phyloP scores from a whole-genome alignment of 2,329 filamentous ascomycete genomes.

The Aspergillus candidus region DNA sequence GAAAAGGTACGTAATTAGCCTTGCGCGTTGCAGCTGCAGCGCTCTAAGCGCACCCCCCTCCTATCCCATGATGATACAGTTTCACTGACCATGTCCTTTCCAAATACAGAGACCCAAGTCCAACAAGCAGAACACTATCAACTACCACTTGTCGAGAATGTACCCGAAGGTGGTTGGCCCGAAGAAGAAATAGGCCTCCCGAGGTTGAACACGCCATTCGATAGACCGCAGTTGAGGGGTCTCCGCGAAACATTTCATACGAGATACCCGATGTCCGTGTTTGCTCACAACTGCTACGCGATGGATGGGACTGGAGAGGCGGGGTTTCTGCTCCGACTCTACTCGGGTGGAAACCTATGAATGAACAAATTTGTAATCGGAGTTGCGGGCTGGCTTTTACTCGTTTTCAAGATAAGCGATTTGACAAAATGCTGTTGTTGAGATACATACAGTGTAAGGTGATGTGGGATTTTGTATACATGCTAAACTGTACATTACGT shows the following conservation, averaged over 20 bases:
- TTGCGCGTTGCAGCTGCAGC: not conserved
- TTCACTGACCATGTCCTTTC: slow-evolving; percentile 5
- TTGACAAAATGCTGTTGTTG: not conserved
- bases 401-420: too few species aligned
- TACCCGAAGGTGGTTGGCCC: slow-evolving; percentile 67
- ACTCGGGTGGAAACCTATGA: not conserved
- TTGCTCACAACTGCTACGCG: too few species aligned
- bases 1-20: slow-evolving; percentile 53
- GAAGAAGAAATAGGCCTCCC: slow-evolving; percentile 54
- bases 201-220: slow-evolving; percentile 23
- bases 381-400: not conserved
- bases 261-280: slow-evolving; percentile 6
- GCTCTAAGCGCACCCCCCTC: not conserved
- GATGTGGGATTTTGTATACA: slow-evolving; percentile 6
- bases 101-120: slow-evolving; percentile 48
- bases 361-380: slow-evolving; percentile 1
- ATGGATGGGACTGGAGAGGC: too few species aligned
- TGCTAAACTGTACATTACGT: slow-evolving; percentile 10
- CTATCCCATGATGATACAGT: not conserved
- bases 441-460: not conserved
- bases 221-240: not conserved
- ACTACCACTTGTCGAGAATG: slow-evolving; percentile 79
- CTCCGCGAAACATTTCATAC: not conserved
- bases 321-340: not conserved
- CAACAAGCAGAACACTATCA: slow-evolving; percentile 71